Evolutionary conservation across 345 rosid genomes (phyloP), one percentile per base, ranked within the genome.

Genomic region (Gossypioides kirkii): DNA sequence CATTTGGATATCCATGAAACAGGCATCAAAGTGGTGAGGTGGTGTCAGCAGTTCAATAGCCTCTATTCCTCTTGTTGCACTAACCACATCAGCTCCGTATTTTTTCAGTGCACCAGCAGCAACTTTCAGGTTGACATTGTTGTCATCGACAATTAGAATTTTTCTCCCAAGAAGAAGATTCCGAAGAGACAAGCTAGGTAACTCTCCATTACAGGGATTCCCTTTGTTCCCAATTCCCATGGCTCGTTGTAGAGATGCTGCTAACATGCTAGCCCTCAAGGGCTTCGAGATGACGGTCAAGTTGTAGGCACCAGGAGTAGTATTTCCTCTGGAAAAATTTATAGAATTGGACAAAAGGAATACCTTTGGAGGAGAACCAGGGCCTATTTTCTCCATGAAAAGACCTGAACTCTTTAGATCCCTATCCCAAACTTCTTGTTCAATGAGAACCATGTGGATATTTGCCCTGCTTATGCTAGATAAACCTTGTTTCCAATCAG

Each of bases 1-100:
- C 99, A 95, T 95, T 77, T 95, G 99, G 79, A 95, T 90, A 81
- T 95, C 99, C 99, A 95, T 95, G 88, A 95, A 95, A 85, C 99
- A 95, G 46, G 99, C 97, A 80, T 94, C 94, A 74, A 92, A 92
- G 38, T 77, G 55, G 72, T 94, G 99, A 4, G 94, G 97, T 58
- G 95, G 94, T 62, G 72, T 74, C 25, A 95, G 97, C 77, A 86
- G 72, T 10, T 79, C 41, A 59, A 88, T 82, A 0, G 98, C 98
- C 71, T 85, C 74, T 69, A 76, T 75, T 56, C 98, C 98, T n/a
- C 91, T 88, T 54, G 84, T 84, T 20, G 81, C 86, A 70, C 89
- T 85, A 49, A 88, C 89, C 69, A 94, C 98, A 13, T 89, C 92
- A 78, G 98, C 98, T 73, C 98, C 98, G 52, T 92, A 94, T 73